A percentile compares a stretch with the other conserved stretches of the same genome.
Conservation (phyloP, 2,329 filamentous ascomycete genomes). For the Fonsecaea multimorphosa region DNA sequence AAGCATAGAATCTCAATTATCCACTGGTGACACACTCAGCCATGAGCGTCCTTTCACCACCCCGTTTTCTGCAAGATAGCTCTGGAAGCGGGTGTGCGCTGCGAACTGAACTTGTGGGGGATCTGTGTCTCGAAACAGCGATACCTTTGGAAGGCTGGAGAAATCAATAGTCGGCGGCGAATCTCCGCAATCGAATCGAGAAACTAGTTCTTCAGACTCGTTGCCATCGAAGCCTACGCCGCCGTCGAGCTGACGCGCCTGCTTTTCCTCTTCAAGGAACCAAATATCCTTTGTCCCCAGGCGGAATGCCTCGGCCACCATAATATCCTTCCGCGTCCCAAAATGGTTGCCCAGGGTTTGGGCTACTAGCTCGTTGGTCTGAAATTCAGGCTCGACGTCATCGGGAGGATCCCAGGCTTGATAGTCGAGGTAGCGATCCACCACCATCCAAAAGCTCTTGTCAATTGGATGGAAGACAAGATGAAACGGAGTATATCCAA, state of each 20-base stretch:
- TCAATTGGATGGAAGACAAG: conserved; percentile 20
- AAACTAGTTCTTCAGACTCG: conserved; percentile 14
- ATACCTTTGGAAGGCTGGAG: conserved; percentile 17
- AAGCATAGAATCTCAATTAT: conserved; percentile 2
- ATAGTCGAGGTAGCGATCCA: conserved; percentile 12
- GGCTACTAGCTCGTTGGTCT: background rate
- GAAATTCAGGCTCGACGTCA: background rate
- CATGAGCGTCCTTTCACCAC: conserved; percentile 22
- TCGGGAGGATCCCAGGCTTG: background rate
- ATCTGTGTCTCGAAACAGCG: conserved; percentile 14
- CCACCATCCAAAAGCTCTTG: conserved; percentile 22
- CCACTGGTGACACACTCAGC: conserved; percentile 10
- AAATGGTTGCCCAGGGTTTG: background rate
- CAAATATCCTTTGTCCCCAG: conserved; percentile 13
- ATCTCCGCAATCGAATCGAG: background rate
- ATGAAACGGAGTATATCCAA: conserved; percentile 2
- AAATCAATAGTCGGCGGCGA: conserved; percentile 8
- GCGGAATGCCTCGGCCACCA: conserved; percentile 14
- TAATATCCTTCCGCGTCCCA: background rate
- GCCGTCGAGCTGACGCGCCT: conserved; percentile 4
- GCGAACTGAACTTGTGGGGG: conserved; percentile 13
- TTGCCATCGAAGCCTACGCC: conserved; percentile 16
- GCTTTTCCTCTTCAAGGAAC: conserved; percentile 6
- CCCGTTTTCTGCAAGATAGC: conserved; percentile 22
- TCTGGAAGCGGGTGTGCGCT: conserved; percentile 9